These are phyloP conservation scores for Vitis labrusca DNA, from an alignment of 164 flowering plant species.

Conservation along the genomic window DNA sequence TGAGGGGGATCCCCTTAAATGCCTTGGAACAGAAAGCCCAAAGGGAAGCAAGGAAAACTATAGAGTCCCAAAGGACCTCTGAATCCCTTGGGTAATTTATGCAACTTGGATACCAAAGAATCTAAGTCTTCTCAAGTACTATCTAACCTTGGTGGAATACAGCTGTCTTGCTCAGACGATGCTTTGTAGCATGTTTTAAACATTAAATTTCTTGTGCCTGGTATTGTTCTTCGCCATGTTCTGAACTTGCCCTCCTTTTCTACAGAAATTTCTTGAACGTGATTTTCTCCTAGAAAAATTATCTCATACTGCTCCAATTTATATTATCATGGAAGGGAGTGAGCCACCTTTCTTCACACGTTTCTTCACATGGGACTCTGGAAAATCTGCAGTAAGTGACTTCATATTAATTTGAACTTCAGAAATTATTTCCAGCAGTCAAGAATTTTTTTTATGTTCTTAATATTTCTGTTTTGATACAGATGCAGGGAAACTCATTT, in stretches of 20 bases:
- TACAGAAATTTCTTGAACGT: constrained; percentile 83
- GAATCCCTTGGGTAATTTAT: not conserved
- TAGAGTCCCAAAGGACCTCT: no score
- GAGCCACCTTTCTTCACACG: constrained; percentile 93
- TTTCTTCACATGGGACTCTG: constrained; percentile 93
- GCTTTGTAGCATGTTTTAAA: not conserved
- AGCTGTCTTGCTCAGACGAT: not conserved
- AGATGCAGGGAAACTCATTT: constrained; percentile 99
- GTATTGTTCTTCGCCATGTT: not conserved
- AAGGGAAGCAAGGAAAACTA: no score
- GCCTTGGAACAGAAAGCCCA: no score
- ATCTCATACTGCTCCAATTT: constrained; percentile 78
- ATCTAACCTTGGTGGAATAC: no score
- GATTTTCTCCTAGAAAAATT: constrained; percentile 85
- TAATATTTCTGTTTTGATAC: constrained; percentile 21
- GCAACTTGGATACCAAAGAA: not conserved
- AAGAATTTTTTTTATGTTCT: not conserved
- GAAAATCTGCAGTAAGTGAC: constrained; percentile 77
- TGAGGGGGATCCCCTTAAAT: no score
- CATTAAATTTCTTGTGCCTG: not conserved
- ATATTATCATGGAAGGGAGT: constrained; percentile 75
- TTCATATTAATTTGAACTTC: not conserved
- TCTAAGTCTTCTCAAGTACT: not conserved
- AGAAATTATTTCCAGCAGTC: no score
- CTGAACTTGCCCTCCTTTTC: not conserved